Conservation (phyloP, 768 basidiomycete species). For the Rhizopogon roseolus region DNA sequence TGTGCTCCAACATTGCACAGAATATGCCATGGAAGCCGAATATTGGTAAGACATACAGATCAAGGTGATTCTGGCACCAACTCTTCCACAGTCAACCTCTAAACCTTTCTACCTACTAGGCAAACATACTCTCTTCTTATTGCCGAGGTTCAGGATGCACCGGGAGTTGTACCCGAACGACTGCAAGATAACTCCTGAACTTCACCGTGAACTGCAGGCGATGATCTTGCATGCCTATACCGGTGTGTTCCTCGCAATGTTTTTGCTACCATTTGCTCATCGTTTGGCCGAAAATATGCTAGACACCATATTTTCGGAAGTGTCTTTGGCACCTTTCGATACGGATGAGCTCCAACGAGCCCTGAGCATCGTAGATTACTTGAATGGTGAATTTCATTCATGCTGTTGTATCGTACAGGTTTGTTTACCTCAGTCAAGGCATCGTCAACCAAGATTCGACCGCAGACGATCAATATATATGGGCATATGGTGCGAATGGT, state of each 20-base stretch:
- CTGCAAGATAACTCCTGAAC: neutral
- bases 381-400: neutral
- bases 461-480: neutral
- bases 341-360: conserved; percentile 2
- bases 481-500: neutral
- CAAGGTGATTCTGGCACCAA: neutral
- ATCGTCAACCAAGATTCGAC: neutral
- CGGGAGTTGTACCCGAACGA: neutral
- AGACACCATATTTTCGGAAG: conserved; percentile 1
- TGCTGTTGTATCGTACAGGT: neutral
- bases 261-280: neutral
- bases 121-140: neutral
- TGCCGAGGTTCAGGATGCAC: neutral
- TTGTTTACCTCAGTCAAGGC: neutral
- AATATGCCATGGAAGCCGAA: neutral
- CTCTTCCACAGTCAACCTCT: neutral
- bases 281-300: neutral
- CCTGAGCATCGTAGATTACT: neutral
- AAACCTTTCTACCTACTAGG: neutral
- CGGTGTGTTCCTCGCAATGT: neutral
- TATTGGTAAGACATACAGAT: neutral
- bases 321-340: conserved; percentile 5
- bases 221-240: neutral
- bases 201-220: neutral
- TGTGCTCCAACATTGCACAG: neutral